A percentile compares a stretch with the other conserved stretches of the same genome.
Evolutionary conservation across 2,329 filamentous ascomycete genomes (phyloP).

Genomic region (Talaromyces atroroseus): DNA sequence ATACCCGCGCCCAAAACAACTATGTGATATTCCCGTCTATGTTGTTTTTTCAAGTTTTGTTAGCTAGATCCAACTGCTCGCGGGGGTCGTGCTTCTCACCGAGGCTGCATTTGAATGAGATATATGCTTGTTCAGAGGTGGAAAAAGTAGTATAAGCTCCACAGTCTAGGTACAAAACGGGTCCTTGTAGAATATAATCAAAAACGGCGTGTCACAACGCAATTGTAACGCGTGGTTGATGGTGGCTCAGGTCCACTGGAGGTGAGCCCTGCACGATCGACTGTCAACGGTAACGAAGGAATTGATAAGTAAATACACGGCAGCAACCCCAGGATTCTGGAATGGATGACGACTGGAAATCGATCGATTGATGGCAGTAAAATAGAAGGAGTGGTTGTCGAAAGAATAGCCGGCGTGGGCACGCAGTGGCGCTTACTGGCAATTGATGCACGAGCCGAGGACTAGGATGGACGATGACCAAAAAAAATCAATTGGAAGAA

Average conservation of each 20-base stretch:
- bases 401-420: neutral
- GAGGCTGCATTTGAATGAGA: constrained; percentile 9
- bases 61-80: neutral
- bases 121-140: neutral
- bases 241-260: too few relatives aligned
- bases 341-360: neutral
- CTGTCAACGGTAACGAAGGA: neutral
- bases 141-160: neutral
- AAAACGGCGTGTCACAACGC: neutral
- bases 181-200: neutral
- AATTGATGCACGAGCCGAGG: constrained; percentile 1
- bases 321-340: too few relatives aligned
- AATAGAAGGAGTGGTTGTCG: neutral
- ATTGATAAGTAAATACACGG: neutral
- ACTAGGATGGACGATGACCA: neutral
- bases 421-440: neutral
- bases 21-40: constrained; percentile 72
- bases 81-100: neutral
- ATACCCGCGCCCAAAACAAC: constrained; percentile 74
- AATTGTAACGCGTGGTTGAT: neutral
- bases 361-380: neutral
- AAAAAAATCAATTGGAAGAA: constrained; percentile 1
- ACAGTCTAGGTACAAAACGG: neutral
- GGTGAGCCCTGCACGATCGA: too few relatives aligned
- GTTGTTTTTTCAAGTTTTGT: neutral